Base-by-base conservation (phyloP, 352 stramenopile species). In the Phytophthora pluvialis region DNA sequence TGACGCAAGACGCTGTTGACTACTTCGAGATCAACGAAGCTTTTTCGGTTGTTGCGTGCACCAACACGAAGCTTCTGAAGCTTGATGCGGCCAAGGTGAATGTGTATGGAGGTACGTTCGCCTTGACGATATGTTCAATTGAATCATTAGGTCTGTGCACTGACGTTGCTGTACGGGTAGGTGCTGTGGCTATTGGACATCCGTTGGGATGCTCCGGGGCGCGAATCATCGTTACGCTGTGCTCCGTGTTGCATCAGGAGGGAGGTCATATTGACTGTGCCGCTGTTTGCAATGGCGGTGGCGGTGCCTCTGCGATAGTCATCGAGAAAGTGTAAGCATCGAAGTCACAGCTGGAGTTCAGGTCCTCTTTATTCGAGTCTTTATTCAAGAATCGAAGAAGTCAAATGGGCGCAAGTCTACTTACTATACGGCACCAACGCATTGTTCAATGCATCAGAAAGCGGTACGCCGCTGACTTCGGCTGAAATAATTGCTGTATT, bases 1-100 rank as follows among this genome's bases (percentile, higher is more conserved):
- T 99, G 10, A 36, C 56, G n/a, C 60, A 92, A 11, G 74, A 67
- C 11, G 91, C 98, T 66, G 79, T 99, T 5, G 94, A 99, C 39
- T 98, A 91, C 73, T 94, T 97, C 71, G 97, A 99, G 80, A 98
- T 99, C 63, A 99, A 99, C 71, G 97, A 99, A 68, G 97, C 97
- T 18, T 99, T 99, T 73, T 84, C 93, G 2, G 95, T 99, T 13
- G 97, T 99, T 7, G 80, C 93, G 0, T 81, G 98, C 16, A 93
- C 88, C 2, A 99, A 98, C 78, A 91, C 87, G 52, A 73, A 97
- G 72, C 61, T 98, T 9, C 43, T 99, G 47, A 81, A 86, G 29
- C 67, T 99, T 5, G 89, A 98, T 73, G 67, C 71, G 18, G 67
- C 69, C 31, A 87, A 79, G 55, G 91, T 99, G 10, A 99, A 99